Evolutionary conservation across 2,329 filamentous ascomycete genomes (phyloP), one percentile per base, ranked within the genome.

Genomic region (Knufia fluminis): DNA sequence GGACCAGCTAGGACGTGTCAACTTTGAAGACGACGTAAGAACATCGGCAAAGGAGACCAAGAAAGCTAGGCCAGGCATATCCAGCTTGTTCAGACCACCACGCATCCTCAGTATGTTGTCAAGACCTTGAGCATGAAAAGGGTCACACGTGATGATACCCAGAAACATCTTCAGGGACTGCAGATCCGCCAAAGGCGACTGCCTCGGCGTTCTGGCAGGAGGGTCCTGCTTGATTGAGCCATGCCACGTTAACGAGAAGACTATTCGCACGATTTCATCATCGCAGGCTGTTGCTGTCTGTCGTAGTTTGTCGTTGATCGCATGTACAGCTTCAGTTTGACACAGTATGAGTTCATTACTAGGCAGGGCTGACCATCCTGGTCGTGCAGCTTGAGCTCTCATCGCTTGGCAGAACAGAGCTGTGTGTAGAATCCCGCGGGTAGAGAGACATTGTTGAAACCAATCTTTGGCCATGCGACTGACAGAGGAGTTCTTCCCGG

Each of bases 81-180:
- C 59, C 26, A 71, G 61, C 10, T 64, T 61, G 3, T 59, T 52
- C 7, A 71, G 49, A 0, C 68, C 68, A 4, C 68, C 68, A 24
- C 63, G 62, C 4, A 67, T 44, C 17, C 62, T 60, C 35, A 70
- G 50, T 53, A 68, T 58, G 41, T 66, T 62, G 4, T 63, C 53
- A 24, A 68, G 51, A 0, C 66, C 66, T 43, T 60, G 54, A 9
- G 65, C 52, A 51, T 68, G 66, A 2, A 66, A 57, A 19, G 53
- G 48, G 38, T 65, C 57, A 23, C 67, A 67, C 3, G 64, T 60
- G 3, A 61, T 58, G 10, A 65, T 57, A 47, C 53, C 53, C 19
- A 65, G 65, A 44, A 67, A 67, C 4, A 68, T 57, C 46, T 66
- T 61, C 3, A 68, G 50, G 61, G 65, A 66, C 49, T 68, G 65